Percentiles rank a stretch among this genome's conserved stretches.
These are phyloP conservation scores for Selaginella moellendorffii DNA, from an alignment of 75 land plant species.

Conservation along the genomic window DNA sequence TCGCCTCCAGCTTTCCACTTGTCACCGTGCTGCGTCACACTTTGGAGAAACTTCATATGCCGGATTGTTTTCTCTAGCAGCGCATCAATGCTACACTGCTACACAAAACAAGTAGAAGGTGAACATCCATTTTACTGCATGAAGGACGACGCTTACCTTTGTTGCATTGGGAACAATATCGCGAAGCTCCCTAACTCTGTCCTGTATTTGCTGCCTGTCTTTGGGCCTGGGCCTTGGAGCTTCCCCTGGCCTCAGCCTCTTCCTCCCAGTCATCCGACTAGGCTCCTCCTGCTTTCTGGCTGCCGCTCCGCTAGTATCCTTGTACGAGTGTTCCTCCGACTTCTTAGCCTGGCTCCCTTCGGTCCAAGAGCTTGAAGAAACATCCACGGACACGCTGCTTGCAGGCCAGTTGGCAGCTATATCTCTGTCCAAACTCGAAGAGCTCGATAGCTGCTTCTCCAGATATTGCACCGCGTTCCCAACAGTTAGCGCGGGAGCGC, in stretches of 20 bases:
- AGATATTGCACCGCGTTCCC: no score
- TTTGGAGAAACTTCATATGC: conserved; percentile 84
- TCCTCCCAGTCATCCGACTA: conserved; percentile 17
- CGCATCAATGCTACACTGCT: conserved; percentile 86
- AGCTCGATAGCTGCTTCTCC: no score
- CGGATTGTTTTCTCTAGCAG: conserved; percentile 69
- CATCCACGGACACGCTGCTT: background rate
- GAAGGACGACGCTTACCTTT: conserved; percentile 29
- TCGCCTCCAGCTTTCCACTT: conserved; percentile 27
- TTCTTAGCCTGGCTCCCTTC: background rate
- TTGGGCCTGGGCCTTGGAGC: conserved; percentile 73
- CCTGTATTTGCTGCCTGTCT: conserved; percentile 91
- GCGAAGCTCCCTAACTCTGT: conserved; percentile 64
- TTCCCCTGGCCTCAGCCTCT: conserved; percentile 73
- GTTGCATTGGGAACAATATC: conserved; percentile 83
- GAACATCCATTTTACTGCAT: background rate
- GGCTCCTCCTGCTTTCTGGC: background rate
- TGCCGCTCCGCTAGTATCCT: background rate
- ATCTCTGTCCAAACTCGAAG: no score
- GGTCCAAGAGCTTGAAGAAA: background rate
- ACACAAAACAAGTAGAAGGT: background rate
- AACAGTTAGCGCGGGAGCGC: no score
- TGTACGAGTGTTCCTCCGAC: background rate
- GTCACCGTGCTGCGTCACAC: conserved; percentile 73
- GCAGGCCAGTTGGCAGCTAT: no score